These are phyloP conservation scores for Brassica nigra DNA, from an alignment of 345 rosid species.

Conservation along the genomic window DNA sequence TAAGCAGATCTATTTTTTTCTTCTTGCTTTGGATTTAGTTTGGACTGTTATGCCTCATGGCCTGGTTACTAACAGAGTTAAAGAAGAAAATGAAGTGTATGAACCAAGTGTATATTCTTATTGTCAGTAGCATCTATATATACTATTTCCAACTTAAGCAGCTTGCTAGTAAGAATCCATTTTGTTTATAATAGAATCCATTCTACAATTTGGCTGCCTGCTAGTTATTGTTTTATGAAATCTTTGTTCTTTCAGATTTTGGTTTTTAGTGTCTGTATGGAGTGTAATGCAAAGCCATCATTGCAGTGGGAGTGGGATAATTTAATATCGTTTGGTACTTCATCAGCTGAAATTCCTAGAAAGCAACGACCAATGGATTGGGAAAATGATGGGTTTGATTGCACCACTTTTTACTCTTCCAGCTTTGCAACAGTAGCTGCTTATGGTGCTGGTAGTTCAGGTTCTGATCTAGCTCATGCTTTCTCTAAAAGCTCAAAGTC, in stretches of 20 bases:
- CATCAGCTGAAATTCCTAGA: slow-evolving; percentile 56
- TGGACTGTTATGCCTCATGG: slow-evolving; percentile 3
- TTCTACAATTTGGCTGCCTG: not conserved
- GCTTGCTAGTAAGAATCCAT: not conserved
- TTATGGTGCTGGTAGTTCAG: slow-evolving; percentile 31
- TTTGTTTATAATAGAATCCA: not conserved
- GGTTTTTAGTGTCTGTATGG: slow-evolving; percentile 54
- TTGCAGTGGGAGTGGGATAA: slow-evolving; percentile 89
- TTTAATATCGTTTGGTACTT: slow-evolving; percentile 54
- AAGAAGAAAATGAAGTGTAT: not conserved
- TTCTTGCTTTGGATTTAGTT: not conserved
- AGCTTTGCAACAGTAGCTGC: slow-evolving; percentile 52
- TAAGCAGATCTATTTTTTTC: not conserved
- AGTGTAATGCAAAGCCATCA: slow-evolving; percentile 73
- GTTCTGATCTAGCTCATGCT: slow-evolving; percentile 66
- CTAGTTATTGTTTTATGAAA: slow-evolving; percentile 10
- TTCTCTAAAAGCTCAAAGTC: slow-evolving; percentile 43
- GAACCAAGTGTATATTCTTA: not conserved
- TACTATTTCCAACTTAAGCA: not conserved
- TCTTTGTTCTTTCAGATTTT: slow-evolving; percentile 23
- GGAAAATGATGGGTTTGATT: slow-evolving; percentile 57
- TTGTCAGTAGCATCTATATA: slow-evolving; percentile 6
- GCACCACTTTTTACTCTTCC: slow-evolving; percentile 55
- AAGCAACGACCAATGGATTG: slow-evolving; percentile 56
- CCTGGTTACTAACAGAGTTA: slow-evolving; percentile 6